phyloP scores from a whole-genome alignment of 495 filamentous ascomycete species.

The Amphirosellinia nigrospora region DNA sequence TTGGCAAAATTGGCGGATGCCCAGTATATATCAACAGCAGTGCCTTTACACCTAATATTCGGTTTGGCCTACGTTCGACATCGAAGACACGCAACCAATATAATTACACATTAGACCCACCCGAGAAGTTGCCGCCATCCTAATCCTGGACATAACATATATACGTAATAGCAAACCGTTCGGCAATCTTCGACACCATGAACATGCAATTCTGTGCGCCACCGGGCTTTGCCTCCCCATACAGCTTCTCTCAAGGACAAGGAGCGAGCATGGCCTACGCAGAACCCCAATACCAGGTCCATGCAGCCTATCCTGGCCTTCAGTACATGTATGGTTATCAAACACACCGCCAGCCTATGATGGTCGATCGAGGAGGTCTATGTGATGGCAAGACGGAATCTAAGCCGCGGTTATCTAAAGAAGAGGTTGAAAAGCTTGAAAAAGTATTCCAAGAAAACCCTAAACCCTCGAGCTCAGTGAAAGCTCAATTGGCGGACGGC shows the following conservation, averaged over 20 bases:
- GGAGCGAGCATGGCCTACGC: slow-evolving; percentile 27
- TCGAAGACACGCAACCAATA: slow-evolving; percentile 12
- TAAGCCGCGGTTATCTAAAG: slow-evolving; percentile 76
- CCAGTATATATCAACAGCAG: slow-evolving; percentile 24
- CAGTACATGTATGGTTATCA: slow-evolving; percentile 38
- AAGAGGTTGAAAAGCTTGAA: slow-evolving; percentile 80
- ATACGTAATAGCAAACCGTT: slow-evolving; percentile 21
- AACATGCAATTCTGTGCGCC: slow-evolving; percentile 37
- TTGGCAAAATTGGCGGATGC: slow-evolving; percentile 25
- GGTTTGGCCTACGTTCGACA: slow-evolving; percentile 9
- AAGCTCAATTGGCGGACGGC: slow-evolving; percentile 73
- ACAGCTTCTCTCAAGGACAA: slow-evolving; percentile 33
- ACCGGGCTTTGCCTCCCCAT: slow-evolving; percentile 29
- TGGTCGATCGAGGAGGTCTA: slow-evolving; percentile 30
- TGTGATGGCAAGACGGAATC: slow-evolving; percentile 53
- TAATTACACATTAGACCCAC: slow-evolving; percentile 19
- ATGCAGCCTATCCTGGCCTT: slow-evolving; percentile 24
- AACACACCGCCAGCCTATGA: slow-evolving; percentile 31
- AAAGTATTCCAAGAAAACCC: slow-evolving; percentile 75
- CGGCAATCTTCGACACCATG: slow-evolving; percentile 25
- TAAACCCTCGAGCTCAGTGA: slow-evolving; percentile 78
- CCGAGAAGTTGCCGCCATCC: slow-evolving; percentile 6
- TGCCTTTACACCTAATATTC: slow-evolving; percentile 17
- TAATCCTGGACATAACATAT: slow-evolving; percentile 23
- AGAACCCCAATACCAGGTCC: slow-evolving; percentile 31